Base-by-base conservation (phyloP, 257 asterid species). In the Verbena officinalis region DNA sequence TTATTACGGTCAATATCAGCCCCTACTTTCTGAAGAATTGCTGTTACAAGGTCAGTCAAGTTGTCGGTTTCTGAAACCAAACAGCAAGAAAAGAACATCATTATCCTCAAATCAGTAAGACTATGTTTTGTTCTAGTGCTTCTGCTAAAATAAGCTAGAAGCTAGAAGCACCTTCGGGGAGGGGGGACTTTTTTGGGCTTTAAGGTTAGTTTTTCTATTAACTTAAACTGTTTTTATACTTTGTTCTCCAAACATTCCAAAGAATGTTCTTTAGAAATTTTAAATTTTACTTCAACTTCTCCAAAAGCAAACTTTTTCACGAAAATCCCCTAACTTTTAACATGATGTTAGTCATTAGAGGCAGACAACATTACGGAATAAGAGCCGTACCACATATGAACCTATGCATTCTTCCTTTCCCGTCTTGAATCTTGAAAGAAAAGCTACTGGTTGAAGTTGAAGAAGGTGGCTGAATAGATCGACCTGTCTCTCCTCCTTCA, bases 21-120 rank as follows among this genome's bases (percentile, higher is more conserved):
- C 57, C 99, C 99, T 62, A 90, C 79, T 86, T 95, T 83, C 73
- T 93, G 97, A 81, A 93, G 84, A 80, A 93, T 83, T 57, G 97
- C 79, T 38, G 96, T 76, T 66, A 93, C 78, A 44, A 93, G 80
- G 24, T 93, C 94, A 5, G 95, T 73, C 85, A 93, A 71, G 73
- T 50, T 86, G 43, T 76, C 86, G 23, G 82, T 69, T 62, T 84
- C 99, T 93, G 79, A 69, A 83, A 34, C 20, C 56, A 60, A 59
- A 65, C 31, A 19, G 4, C 31, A 63, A 36, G 5, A 59, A 52
- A 21, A 64, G 33, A 36, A 34, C 16, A 20, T 31, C 16, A 59
- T 24, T 51, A 44, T 17, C 17, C 1, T 13, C 50, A 36, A 33
- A 46, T 2, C 39, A n/a, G n/a, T n/a, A n/a, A n/a, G n/a, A n/a